Conservation (phyloP, 2,329 filamentous ascomycete genomes). For the Botrytis fabae region DNA sequence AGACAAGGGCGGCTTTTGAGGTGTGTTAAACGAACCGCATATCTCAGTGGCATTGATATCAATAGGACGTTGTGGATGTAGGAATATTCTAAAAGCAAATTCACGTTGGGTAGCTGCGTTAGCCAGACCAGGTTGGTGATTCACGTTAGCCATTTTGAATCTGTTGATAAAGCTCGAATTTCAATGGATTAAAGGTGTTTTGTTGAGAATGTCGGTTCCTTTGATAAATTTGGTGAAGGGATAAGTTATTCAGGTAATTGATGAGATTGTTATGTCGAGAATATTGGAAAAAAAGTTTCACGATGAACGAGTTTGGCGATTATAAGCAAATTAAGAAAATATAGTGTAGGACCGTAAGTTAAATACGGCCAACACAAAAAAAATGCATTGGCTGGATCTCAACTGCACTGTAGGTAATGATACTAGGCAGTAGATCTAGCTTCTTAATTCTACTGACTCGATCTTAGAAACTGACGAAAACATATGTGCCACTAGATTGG, state of each 20-base stretch:
- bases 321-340: neutral
- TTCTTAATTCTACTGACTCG: neutral
- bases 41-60: neutral
- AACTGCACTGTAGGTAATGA: neutral
- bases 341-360: too few species aligned
- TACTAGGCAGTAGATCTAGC: neutral
- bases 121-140: neutral
- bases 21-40: neutral
- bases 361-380: neutral
- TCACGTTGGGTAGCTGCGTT: neutral
- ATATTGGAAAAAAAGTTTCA: neutral
- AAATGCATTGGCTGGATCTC: neutral
- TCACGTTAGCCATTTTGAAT: neutral
- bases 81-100: neutral
- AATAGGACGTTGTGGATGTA: neutral
- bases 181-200: neutral
- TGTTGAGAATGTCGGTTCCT: neutral
- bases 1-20: neutral
- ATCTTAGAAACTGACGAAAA: neutral
- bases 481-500: neutral
- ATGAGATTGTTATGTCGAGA: neutral
- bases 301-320: neutral
- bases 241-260: neutral
- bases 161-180: neutral
- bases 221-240: neutral